Percentiles rank a stretch among this genome's conserved stretches.
Conservation (phyloP, 495 filamentous ascomycete species). For the Aspergillus conjunctus region DNA sequence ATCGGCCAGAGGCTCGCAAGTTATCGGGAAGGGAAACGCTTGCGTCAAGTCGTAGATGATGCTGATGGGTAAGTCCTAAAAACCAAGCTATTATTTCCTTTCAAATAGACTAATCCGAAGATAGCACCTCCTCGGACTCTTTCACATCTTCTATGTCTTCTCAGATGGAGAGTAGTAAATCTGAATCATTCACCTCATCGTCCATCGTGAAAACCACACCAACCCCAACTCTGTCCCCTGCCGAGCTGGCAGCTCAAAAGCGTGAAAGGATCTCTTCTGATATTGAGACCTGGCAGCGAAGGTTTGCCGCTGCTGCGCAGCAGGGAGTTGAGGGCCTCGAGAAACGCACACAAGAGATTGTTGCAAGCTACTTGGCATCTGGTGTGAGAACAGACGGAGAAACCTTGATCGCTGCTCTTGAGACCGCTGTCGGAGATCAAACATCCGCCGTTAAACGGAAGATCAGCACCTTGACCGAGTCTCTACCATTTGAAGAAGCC, state of each 20-base stretch:
- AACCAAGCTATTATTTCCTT: neutral
- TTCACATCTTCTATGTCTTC: slow-evolving; percentile 29
- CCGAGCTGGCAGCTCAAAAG: slow-evolving; percentile 52
- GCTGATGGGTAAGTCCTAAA: slow-evolving; percentile 46
- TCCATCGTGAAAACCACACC: slow-evolving; percentile 27
- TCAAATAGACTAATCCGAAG: slow-evolving; percentile 22
- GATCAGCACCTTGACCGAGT: slow-evolving; percentile 63
- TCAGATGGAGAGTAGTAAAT: slow-evolving; percentile 23
- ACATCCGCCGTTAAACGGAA: slow-evolving; percentile 65
- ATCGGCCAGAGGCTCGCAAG: slow-evolving; percentile 88
- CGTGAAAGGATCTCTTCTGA: slow-evolving; percentile 75
- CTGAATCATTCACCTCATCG: slow-evolving; percentile 28
- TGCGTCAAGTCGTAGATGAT: slow-evolving; percentile 60
- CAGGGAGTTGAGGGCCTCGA: slow-evolving; percentile 75
- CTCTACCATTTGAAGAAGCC: slow-evolving; percentile 53
- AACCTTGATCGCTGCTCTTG: slow-evolving; percentile 66
- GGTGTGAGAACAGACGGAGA: slow-evolving; percentile 66
- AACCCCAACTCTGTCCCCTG: slow-evolving; percentile 36
- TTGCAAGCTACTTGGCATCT: slow-evolving; percentile 67
- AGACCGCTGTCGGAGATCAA: slow-evolving; percentile 63
- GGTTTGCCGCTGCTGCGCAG: slow-evolving; percentile 80
- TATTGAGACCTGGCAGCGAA: slow-evolving; percentile 77
- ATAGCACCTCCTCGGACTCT: slow-evolving; percentile 34
- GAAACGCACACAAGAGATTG: slow-evolving; percentile 74
- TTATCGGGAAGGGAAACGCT: slow-evolving; percentile 68